A percentile compares a stretch with the other conserved stretches of the same genome.
These are phyloP conservation scores for Huntiella bhutanensis DNA, from an alignment of 2,329 filamentous ascomycete species.

Conservation along the genomic window DNA sequence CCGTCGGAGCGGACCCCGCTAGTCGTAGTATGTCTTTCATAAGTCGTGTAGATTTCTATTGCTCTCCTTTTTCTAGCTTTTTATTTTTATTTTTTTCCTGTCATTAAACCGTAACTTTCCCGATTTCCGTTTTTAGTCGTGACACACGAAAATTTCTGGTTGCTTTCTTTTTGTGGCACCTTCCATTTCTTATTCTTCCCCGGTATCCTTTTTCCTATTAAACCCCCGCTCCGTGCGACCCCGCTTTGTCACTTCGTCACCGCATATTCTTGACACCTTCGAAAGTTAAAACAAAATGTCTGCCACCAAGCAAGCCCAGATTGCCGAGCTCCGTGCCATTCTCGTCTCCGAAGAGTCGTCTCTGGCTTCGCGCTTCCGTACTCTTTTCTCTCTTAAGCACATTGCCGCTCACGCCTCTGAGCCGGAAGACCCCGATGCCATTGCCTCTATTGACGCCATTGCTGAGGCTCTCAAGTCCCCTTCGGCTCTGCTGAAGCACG, in stretches of 20 bases:
- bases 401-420: slow-evolving; percentile 61
- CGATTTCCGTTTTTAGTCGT: neutral
- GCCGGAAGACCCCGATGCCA: slow-evolving; percentile 34
- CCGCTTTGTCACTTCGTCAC: neutral
- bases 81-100: slow-evolving; percentile 1
- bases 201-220: neutral
- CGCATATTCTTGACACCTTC: too few species aligned
- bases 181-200: too few species aligned
- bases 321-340: slow-evolving; percentile 49
- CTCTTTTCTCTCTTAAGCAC: slow-evolving; percentile 94
- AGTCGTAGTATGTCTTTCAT: too few species aligned
- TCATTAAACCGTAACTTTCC: neutral
- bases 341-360: slow-evolving; percentile 65
- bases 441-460: slow-evolving; percentile 54
- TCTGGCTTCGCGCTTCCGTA: slow-evolving; percentile 78
- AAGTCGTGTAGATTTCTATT: too few species aligned
- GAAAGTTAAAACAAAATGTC: slow-evolving; percentile 1
- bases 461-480: slow-evolving; percentile 69
- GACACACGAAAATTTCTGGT: neutral
- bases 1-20: too few species aligned
- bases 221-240: neutral
- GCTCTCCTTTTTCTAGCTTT: neutral
- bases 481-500: slow-evolving; percentile 85
- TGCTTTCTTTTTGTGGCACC: neutral
- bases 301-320: slow-evolving; percentile 22